phyloP scores from a whole-genome alignment of 805 yeast species.

The Saccharomyces eubayanus region DNA sequence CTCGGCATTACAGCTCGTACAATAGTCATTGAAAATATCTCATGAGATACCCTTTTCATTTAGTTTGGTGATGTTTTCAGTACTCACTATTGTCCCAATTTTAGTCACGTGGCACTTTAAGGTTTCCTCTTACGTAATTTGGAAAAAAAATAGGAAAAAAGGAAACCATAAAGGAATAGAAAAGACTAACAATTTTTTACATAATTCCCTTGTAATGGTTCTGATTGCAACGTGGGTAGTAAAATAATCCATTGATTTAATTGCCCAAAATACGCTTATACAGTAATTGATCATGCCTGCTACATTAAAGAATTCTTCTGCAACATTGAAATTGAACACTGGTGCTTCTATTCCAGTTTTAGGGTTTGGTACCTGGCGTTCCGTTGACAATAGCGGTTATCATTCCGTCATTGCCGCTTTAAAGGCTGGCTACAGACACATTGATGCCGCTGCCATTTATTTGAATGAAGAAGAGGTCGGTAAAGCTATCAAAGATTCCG shows the following conservation, averaged over 20 bases:
- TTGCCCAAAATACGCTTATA: neutral
- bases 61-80: neutral
- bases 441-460: conserved; percentile 69
- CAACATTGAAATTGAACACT: conserved; percentile 42
- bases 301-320: conserved; percentile 14
- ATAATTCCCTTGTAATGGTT: neutral
- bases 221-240: neutral
- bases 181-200: neutral
- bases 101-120: neutral
- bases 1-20: neutral
- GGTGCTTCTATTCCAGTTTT: conserved; percentile 58
- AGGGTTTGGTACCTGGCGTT: conserved; percentile 70
- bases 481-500: conserved; percentile 45
- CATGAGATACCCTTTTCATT: neutral
- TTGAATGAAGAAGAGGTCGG: conserved; percentile 62
- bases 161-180: neutral
- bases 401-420: conserved; percentile 54
- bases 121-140: neutral
- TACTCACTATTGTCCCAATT: neutral
- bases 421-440: conserved; percentile 61
- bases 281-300: conserved; percentile 5
- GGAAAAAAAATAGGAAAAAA: neutral
- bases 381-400: conserved; percentile 45
- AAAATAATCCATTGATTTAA: neutral
- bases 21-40: neutral